Evolutionary conservation across 192 early-diverging fungal species (phyloP).

Genomic region (Dispira simplex): DNA sequence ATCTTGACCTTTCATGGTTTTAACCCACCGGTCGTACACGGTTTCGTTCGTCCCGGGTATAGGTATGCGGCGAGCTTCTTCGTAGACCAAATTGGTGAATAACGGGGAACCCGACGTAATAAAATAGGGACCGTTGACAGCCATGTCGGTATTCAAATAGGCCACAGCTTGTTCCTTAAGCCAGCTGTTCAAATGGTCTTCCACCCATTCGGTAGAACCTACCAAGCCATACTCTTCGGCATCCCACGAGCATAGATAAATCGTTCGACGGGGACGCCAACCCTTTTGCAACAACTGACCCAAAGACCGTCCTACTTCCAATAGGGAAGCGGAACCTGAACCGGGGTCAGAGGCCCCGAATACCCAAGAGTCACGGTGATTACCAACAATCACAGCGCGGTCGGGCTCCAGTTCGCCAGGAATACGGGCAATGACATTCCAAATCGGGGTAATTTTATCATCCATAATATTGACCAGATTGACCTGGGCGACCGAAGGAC

Average conservation of each 20-base stretch:
- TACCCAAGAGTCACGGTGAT: slow-evolving; percentile 51
- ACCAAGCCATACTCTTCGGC: slow-evolving; percentile 45
- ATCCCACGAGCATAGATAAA: slow-evolving; percentile 46
- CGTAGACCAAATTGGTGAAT: slow-evolving; percentile 25
- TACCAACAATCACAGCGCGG: slow-evolving; percentile 35
- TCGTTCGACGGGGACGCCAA: slow-evolving; percentile 43
- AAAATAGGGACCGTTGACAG: slow-evolving; percentile 32
- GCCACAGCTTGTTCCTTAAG: slow-evolving; percentile 29
- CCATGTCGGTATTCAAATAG: slow-evolving; percentile 42
- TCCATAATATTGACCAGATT: slow-evolving; percentile 34
- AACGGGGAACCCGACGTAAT: slow-evolving; percentile 27
- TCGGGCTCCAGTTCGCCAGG: slow-evolving; percentile 30
- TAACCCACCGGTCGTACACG: slow-evolving; percentile 34
- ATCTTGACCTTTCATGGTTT: not conserved
- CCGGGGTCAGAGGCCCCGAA: slow-evolving; percentile 44
- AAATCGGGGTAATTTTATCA: slow-evolving; percentile 29
- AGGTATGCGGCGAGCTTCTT: slow-evolving; percentile 25
- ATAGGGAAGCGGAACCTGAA: slow-evolving; percentile 37
- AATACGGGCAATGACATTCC: slow-evolving; percentile 44
- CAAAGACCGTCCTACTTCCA: slow-evolving; percentile 34
- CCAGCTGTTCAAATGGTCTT: slow-evolving; percentile 30
- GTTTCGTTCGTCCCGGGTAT: slow-evolving; percentile 27
- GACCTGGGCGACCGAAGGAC: slow-evolving; percentile 27
- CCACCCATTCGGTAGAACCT: slow-evolving; percentile 52
- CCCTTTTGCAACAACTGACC: slow-evolving; percentile 33